phyloP scores from a whole-genome alignment of 2,329 filamentous ascomycete genomes.

The Fusarium protoensiforme region DNA sequence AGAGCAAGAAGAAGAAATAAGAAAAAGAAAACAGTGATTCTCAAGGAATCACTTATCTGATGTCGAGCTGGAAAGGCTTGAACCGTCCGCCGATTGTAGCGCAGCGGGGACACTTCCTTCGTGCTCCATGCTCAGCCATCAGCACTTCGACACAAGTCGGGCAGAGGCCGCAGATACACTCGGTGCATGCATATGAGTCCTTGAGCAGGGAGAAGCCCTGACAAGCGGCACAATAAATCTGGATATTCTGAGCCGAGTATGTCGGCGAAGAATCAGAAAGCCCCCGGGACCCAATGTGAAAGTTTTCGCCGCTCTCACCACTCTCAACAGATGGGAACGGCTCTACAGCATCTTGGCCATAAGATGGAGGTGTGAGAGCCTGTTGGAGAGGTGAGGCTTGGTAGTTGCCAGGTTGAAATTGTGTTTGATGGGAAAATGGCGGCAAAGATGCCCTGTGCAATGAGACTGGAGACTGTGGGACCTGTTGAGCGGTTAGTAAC shows the following conservation, averaged over 20 bases:
- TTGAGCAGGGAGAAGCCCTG: constrained; percentile 79
- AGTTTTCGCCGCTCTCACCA: constrained; percentile 76
- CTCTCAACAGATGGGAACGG: constrained; percentile 92
- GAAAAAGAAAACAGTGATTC: constrained; percentile 32
- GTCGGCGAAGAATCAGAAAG: constrained; percentile 77
- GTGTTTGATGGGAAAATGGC: constrained; percentile 68
- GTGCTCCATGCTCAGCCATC: constrained; percentile 78
- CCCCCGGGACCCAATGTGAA: constrained; percentile 74
- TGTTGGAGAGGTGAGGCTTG: constrained; percentile 92
- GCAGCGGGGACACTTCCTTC: constrained; percentile 82
- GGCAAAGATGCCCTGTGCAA: constrained; percentile 71
- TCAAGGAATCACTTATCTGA: constrained; percentile 64
- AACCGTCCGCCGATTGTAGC: constrained; percentile 82
- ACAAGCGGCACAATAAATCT: constrained; percentile 94
- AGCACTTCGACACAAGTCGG: constrained; percentile 86
- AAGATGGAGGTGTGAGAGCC: constrained; percentile 84
- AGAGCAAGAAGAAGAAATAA: neutral
- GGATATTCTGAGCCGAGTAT: constrained; percentile 79
- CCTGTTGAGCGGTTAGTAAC: constrained; percentile 54
- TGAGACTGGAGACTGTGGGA: constrained; percentile 73
- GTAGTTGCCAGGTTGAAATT: constrained; percentile 73
- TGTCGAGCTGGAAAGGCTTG: constrained; percentile 87
- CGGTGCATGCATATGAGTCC: constrained; percentile 92
- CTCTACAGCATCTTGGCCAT: constrained; percentile 74
- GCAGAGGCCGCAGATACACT: constrained; percentile 95